A percentile compares a stretch with the other conserved stretches of the same genome.
Conservation (phyloP, 768 basidiomycete species). For the Vararia minispora region DNA sequence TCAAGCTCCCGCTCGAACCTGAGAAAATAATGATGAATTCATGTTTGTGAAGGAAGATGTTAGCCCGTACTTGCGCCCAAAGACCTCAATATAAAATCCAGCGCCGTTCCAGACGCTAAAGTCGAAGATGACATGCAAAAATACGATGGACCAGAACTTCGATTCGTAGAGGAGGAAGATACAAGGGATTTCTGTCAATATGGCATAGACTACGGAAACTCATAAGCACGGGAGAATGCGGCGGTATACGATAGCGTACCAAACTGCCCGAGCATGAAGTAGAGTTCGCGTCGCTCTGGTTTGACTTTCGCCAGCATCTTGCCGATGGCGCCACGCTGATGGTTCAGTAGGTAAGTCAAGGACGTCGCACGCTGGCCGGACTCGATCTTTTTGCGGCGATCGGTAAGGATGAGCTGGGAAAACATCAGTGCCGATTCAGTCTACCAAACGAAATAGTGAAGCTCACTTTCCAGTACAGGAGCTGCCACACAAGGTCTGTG, state of each 20-base stretch:
- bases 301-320: slow-evolving; percentile 50
- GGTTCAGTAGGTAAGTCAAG: slow-evolving; percentile 79
- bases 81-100: slow-evolving; percentile 93
- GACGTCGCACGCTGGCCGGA: slow-evolving; percentile 89
- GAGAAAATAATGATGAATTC: slow-evolving; percentile 3
- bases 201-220: slow-evolving; percentile 52
- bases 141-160: slow-evolving; percentile 63
- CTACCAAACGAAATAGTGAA: background rate
- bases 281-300: slow-evolving; percentile 48
- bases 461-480: slow-evolving; percentile 81
- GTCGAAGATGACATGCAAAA: slow-evolving; percentile 69
- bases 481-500: slow-evolving; percentile 88
- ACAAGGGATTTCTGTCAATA: slow-evolving; percentile 80
- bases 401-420: slow-evolving; percentile 69
- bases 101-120: slow-evolving; percentile 96
- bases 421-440: background rate
- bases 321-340: slow-evolving; percentile 80
- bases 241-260: slow-evolving; percentile 29
- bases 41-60: background rate
- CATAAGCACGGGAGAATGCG: slow-evolving; percentile 5
- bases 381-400: slow-evolving; percentile 80
- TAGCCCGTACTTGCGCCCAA: slow-evolving; percentile 79
- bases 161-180: slow-evolving; percentile 78
- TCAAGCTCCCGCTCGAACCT: slow-evolving; percentile 93
- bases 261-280: slow-evolving; percentile 82